Base-by-base conservation (phyloP, 306 rosid species). In the Cucurbita argyrosperma region DNA sequence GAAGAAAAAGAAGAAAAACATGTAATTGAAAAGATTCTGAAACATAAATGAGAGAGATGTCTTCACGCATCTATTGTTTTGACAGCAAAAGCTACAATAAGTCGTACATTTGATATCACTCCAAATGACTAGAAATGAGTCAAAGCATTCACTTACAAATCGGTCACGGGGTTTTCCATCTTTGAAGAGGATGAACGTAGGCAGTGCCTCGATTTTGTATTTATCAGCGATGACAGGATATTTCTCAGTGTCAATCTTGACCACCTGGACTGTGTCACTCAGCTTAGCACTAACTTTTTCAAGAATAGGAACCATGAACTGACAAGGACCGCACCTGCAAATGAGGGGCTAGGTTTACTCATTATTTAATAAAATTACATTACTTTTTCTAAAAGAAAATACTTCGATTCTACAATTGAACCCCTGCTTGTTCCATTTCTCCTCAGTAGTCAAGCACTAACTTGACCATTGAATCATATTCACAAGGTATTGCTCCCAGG, bases 321-420 rank as follows among this genome's bases (percentile, higher is more conserved):
- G 98, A 85, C 98, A 94, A 69, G 98, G 98, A 79, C 98, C 98
- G 52, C 98, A 94, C 98, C 98, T 94, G 87, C 19, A 74, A 79
- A 76, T 45, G 72, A 72, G 30, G 39, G 71, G 50, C 56, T 45
- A 30, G 9, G 49, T 62, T 79, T 79, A 80, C 75, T 80, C 76
- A 37, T 70, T 66, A 6, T 55, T 67, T 58, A 42, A 6, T 13
- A 35, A 51, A 38, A 14, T 57, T 60, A 69, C 42, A 13, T 54
- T 52, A 7, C 57, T 43, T 26, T 10, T 10, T 57, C 46, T 35
- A 64, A 26, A 56, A 65, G 4, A 23, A 64, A 40, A 10, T 0
- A 9, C 50, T 10, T 18, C 38, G 1, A 13, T 45, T 67, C 42
- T 6, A 19, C 56, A 11, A 67, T 23, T 12, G 65, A 2, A 40